phyloP scores from a whole-genome alignment of 2,329 filamentous ascomycete genomes.

The Neonectria punicea region DNA sequence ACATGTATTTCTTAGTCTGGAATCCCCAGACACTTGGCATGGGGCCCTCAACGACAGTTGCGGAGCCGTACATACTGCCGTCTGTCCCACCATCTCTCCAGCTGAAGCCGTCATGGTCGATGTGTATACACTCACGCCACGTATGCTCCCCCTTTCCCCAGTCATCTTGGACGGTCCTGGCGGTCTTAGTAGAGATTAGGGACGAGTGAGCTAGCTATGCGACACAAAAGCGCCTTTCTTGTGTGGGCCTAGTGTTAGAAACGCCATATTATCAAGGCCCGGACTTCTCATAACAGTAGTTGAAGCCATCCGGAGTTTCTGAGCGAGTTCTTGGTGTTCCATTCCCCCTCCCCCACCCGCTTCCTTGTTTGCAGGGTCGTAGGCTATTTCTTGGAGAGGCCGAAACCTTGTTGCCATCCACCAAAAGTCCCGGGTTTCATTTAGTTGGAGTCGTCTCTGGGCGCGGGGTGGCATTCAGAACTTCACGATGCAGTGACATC shows the following conservation, averaged over 20 bases:
- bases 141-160: background rate
- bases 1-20: slow-evolving; percentile 31
- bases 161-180: background rate
- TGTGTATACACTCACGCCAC: slow-evolving; percentile 24
- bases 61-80: slow-evolving; percentile 35
- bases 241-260: slow-evolving; percentile 2
- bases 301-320: slow-evolving; percentile 5
- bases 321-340: background rate
- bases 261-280: background rate
- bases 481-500: background rate
- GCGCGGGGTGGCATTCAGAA: background rate
- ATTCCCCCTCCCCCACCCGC: background rate
- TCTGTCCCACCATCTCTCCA: slow-evolving; percentile 20
- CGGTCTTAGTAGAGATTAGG: background rate
- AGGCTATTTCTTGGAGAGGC: background rate
- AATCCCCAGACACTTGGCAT: slow-evolving; percentile 36
- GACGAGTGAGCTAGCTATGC: background rate
- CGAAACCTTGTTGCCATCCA: background rate
- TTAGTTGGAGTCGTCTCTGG: background rate
- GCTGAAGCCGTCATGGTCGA: slow-evolving; percentile 8
- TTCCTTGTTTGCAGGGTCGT: background rate
- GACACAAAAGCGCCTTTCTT: background rate
- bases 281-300: background rate
- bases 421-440: slow-evolving; percentile 16
- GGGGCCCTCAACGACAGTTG: slow-evolving; percentile 28